Evolutionary conservation across 202 grass and related monocot species (phyloP).

Genomic region (Cymbopogon flexuosus): DNA sequence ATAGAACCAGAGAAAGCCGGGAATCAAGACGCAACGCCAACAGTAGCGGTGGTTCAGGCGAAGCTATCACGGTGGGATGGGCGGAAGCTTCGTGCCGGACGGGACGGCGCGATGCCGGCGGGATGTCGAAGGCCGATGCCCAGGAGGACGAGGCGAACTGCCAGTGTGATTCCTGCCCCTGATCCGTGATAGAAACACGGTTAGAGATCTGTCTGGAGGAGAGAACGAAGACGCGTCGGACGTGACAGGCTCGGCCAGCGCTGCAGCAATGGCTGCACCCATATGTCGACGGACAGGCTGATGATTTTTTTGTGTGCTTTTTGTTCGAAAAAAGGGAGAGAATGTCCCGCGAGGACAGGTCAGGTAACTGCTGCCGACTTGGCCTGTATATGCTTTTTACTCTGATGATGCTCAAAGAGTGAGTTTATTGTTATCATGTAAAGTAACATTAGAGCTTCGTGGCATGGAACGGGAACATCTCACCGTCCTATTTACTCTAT

Average conservation of each 20-base stretch:
- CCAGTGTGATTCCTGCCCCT: background rate
- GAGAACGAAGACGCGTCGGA: background rate
- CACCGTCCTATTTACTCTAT: no score
- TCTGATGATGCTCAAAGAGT: no score
- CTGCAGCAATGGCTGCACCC: background rate
- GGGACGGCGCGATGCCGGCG: background rate
- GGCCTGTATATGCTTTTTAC: no score
- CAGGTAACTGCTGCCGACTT: no score
- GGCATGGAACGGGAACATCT: no score
- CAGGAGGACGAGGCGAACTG: background rate
- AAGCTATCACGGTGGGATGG: no score
- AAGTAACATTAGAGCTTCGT: no score
- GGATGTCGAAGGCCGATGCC: background rate
- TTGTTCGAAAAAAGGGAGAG: background rate
- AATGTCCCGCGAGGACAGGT: background rate
- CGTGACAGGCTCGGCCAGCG: background rate
- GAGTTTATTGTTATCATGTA: no score
- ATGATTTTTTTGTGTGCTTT: background rate
- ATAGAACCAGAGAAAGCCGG: no score
- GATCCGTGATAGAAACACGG: background rate
- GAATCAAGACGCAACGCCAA: no score
- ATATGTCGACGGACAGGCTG: background rate
- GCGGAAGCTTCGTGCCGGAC: conserved; percentile 15
- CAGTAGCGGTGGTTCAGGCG: no score
- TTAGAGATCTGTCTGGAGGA: background rate